Conservation (phyloP, 2,329 filamentous ascomycete species). For the Phaeomoniella chlamydospora region DNA sequence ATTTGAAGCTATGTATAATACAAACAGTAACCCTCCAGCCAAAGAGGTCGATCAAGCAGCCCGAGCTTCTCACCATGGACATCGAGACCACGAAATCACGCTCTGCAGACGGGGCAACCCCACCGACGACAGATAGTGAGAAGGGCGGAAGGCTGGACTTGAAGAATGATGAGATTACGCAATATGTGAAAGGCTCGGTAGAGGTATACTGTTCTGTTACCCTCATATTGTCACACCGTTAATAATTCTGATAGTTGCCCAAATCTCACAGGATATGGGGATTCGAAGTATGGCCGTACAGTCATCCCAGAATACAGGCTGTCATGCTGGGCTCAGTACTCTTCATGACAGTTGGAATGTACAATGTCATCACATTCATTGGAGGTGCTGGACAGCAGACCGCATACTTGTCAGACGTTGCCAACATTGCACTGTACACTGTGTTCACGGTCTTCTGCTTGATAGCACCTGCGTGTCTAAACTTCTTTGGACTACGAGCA, state of each 20-base stretch:
- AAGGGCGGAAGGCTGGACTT: no score
- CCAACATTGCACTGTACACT: conserved; percentile 8
- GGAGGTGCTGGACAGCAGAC: conserved; percentile 9
- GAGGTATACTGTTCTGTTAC: neutral
- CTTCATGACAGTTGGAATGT: conserved; percentile 7
- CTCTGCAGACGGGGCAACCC: neutral
- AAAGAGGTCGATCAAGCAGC: no score
- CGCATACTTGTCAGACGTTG: conserved; percentile 8
- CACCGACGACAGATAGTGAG: neutral
- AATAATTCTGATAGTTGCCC: neutral
- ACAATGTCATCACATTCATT: conserved; percentile 9
- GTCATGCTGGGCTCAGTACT: neutral
- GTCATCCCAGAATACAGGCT: neutral
- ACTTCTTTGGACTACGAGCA: conserved; percentile 55
- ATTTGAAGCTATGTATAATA: no score
- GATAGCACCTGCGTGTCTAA: conserved; percentile 42
- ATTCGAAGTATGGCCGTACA: neutral
- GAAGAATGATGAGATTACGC: neutral
- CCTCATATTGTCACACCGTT: neutral
- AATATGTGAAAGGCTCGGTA: neutral
- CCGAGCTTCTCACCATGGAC: neutral
- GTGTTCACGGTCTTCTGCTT: conserved; percentile 8
- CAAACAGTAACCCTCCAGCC: no score
- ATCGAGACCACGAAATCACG: neutral
- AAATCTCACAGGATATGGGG: neutral